These are phyloP conservation scores for Neofusicoccum laricinum DNA, from an alignment of 2,329 filamentous ascomycete genomes.

Conservation along the genomic window DNA sequence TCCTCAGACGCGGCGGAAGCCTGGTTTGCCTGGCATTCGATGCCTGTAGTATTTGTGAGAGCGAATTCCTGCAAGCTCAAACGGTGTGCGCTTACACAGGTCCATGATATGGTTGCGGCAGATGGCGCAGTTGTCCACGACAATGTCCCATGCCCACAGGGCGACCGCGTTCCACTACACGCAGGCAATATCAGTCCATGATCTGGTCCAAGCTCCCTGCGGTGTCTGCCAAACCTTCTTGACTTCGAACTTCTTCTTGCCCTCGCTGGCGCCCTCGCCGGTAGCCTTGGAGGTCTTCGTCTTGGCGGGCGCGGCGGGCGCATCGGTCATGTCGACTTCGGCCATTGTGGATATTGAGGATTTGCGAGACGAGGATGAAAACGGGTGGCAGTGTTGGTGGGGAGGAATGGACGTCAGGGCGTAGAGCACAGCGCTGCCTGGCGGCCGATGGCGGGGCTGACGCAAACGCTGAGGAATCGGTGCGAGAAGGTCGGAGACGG, in stretches of 20 bases:
- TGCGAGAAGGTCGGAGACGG: neutral
- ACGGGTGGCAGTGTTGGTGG: neutral
- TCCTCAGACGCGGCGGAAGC: conserved; percentile 96
- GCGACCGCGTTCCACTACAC: conserved; percentile 94
- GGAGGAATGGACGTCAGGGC: neutral
- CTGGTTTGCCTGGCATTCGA: conserved; percentile 98
- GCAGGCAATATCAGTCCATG: neutral
- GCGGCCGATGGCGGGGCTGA: neutral
- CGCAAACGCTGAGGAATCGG: neutral
- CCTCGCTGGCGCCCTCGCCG: conserved; percentile 38
- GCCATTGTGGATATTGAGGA: conserved; percentile 61
- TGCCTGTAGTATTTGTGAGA: conserved; percentile 55
- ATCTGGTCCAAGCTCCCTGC: neutral
- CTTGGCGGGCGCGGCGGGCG: conserved; percentile 52
- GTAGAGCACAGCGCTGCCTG: neutral
- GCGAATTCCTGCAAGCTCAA: conserved; percentile 16
- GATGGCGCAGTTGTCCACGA: conserved; percentile 98
- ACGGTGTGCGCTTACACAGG: conserved; percentile 64
- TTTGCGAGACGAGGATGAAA: neutral
- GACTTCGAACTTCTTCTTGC: conserved; percentile 95
- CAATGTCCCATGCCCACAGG: conserved; percentile 98
- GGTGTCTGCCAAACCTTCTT: conserved; percentile 71
- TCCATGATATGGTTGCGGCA: conserved; percentile 99
- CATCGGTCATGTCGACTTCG: conserved; percentile 96
- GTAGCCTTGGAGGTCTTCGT: conserved; percentile 54